Evolutionary conservation across 1,284 basidiomycete species (phyloP).

Genomic region (Cryptococcus sp.): DNA sequence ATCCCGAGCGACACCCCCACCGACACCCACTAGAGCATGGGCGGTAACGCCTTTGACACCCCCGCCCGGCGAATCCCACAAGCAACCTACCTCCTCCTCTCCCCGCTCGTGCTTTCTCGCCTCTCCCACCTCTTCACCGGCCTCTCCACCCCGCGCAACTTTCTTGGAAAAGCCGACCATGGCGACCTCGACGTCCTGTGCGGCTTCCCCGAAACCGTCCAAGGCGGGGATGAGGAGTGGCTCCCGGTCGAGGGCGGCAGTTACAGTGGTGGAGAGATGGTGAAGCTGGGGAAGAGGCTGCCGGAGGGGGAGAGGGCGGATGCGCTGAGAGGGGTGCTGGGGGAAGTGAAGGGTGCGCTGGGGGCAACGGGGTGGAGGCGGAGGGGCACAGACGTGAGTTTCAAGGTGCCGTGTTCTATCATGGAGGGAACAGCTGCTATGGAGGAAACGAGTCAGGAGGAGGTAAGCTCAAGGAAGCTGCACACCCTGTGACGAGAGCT

Average conservation of each 20-base stretch:
- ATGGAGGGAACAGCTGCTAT: not conserved
- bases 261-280: not conserved
- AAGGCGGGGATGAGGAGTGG: constrained; percentile 12
- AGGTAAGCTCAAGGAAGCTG: constrained; percentile 1
- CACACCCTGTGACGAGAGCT: not conserved
- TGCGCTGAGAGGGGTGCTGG: constrained; percentile 18
- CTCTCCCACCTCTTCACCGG: constrained; percentile 10
- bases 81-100: constrained; percentile 17
- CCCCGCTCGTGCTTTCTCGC: constrained; percentile 1
- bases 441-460: constrained; percentile 1
- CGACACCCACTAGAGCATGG: constrained; percentile 20
- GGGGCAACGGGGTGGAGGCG: constrained; percentile 14
- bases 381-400: constrained; percentile 11
- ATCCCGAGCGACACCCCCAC: not conserved
- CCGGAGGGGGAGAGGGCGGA: constrained; percentile 5
- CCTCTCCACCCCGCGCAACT: constrained; percentile 10
- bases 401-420: constrained; percentile 8
- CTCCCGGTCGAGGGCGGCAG: not conserved
- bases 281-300: not conserved
- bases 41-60: constrained; percentile 32
- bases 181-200: constrained; percentile 41
- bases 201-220: constrained; percentile 15
- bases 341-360: constrained; percentile 4
- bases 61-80: constrained; percentile 25
- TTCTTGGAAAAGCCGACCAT: constrained; percentile 27